Evolutionary conservation across 106 monocot genomes (phyloP).

Genomic region (Vanilla planifolia): DNA sequence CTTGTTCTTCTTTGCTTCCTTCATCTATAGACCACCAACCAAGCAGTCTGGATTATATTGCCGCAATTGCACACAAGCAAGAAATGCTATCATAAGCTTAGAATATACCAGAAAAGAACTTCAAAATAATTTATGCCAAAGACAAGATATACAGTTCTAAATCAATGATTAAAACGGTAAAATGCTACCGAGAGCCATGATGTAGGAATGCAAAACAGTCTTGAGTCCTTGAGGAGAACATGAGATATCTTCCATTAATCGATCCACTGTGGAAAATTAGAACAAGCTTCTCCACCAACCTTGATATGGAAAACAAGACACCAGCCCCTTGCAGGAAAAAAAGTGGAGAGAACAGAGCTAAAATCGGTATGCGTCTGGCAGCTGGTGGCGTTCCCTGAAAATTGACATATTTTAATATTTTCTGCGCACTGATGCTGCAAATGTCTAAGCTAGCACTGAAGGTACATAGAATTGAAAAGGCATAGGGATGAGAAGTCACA

Average conservation of each 20-base stretch:
- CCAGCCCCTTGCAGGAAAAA: conserved; percentile 87
- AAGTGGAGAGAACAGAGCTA: conserved; percentile 72
- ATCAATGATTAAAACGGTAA: neutral
- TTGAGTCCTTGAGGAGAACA: conserved; percentile 52
- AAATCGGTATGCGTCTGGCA: conserved; percentile 63
- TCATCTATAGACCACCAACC: conserved; percentile 99
- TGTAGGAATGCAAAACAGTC: conserved; percentile 90
- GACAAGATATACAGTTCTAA: neutral
- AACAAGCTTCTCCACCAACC: conserved; percentile 84
- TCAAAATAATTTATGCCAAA: no score
- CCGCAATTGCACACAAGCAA: no score
- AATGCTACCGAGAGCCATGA: conserved; percentile 80
- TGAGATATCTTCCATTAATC: conserved; percentile 43
- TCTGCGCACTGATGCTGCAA: no score
- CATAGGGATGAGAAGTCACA: no score
- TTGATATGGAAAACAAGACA: conserved; percentile 60
- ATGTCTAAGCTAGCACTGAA: no score
- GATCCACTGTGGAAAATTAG: conserved; percentile 52
- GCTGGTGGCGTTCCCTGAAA: conserved; percentile 78
- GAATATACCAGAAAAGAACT: no score
- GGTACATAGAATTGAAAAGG: no score
- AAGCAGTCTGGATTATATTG: conserved; percentile 42
- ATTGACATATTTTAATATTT: no score
- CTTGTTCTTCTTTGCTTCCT: conserved; percentile 97
- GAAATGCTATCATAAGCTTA: no score